These are phyloP conservation scores for Aspergillus chevalieri DNA, from an alignment of 2,329 filamentous ascomycete species.

Conservation along the genomic window DNA sequence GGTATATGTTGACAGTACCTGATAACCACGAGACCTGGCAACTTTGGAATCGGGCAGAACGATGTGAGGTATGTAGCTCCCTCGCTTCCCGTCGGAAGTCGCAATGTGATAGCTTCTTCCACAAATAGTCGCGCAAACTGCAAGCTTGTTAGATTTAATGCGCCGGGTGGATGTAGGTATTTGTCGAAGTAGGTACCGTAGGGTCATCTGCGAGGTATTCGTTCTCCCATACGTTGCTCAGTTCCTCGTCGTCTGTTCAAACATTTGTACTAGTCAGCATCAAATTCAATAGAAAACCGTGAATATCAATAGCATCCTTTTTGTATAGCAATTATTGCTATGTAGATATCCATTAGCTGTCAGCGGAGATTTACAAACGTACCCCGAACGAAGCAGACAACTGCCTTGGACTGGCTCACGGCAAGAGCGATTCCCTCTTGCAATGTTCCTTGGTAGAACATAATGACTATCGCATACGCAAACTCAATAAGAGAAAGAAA, in stretches of 20 bases:
- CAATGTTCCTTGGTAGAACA: constrained; percentile 78
- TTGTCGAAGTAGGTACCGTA: constrained; percentile 18
- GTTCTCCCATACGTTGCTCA: constrained; percentile 67
- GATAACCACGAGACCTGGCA: constrained; percentile 75
- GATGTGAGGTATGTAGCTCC: constrained; percentile 77
- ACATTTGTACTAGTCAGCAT: background rate
- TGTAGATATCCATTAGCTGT: background rate
- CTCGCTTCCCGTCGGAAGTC: constrained; percentile 64
- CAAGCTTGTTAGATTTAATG: constrained; percentile 8
- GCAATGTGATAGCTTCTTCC: constrained; percentile 62
- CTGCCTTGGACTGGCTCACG: constrained; percentile 66
- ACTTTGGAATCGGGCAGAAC: constrained; percentile 71
- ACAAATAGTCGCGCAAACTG: constrained; percentile 54
- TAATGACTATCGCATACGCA: constrained; percentile 31
- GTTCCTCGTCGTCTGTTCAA: constrained; percentile 57
- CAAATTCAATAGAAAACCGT: background rate
- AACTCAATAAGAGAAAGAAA: background rate
- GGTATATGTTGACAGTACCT: constrained; percentile 44
- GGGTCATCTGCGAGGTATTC: constrained; percentile 54
- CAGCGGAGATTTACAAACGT: constrained; percentile 20
- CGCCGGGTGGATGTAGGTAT: background rate
- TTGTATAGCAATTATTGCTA: background rate
- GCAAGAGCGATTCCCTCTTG: constrained; percentile 75
- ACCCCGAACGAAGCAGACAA: constrained; percentile 82
- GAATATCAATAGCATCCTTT: background rate